phyloP scores from a whole-genome alignment of 768 basidiomycete genomes.

The Boletellus ananas region DNA sequence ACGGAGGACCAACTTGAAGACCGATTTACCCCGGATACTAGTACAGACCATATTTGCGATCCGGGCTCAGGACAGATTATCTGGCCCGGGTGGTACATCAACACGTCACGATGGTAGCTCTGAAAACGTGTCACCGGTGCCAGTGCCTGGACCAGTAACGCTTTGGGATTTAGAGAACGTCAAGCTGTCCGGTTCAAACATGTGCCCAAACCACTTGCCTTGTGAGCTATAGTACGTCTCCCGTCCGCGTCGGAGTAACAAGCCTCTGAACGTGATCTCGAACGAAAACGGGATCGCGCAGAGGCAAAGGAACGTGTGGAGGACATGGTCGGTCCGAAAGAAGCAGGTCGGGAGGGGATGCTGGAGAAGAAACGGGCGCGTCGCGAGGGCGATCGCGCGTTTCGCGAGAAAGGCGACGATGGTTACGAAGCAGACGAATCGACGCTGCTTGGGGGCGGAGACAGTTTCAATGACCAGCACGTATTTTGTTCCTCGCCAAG shows the following conservation, averaged over 20 bases:
- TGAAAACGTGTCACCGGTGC: too few relatives aligned
- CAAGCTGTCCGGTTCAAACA: too few relatives aligned
- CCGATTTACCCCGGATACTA: too few relatives aligned
- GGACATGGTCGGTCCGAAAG: conserved; percentile 76
- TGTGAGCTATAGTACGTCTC: too few relatives aligned
- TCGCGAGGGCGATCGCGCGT: conserved; percentile 66
- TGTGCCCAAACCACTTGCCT: too few relatives aligned
- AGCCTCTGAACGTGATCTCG: conserved; percentile 48
- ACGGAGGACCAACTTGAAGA: too few relatives aligned
- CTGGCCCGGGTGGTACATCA: too few relatives aligned
- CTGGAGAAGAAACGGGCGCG: conserved; percentile 80
- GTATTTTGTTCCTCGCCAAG: conserved; percentile 17
- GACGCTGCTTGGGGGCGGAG: conserved; percentile 77
- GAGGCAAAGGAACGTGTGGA: conserved; percentile 70
- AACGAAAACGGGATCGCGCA: conserved; percentile 63
- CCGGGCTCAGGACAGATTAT: too few relatives aligned
- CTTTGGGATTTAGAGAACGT: too few relatives aligned
- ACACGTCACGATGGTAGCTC: too few relatives aligned
- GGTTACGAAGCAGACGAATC: conserved; percentile 76
- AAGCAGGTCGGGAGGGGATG: conserved; percentile 78
- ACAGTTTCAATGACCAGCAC: conserved; percentile 78
- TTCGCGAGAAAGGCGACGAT: conserved; percentile 70
- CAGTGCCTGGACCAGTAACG: too few relatives aligned
- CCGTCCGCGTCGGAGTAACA: conserved; percentile 48
- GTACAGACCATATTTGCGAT: too few relatives aligned